These are phyloP conservation scores for Coemansia sp. DNA, from an alignment of 192 early-diverging fungal genomes.

Conservation along the genomic window DNA sequence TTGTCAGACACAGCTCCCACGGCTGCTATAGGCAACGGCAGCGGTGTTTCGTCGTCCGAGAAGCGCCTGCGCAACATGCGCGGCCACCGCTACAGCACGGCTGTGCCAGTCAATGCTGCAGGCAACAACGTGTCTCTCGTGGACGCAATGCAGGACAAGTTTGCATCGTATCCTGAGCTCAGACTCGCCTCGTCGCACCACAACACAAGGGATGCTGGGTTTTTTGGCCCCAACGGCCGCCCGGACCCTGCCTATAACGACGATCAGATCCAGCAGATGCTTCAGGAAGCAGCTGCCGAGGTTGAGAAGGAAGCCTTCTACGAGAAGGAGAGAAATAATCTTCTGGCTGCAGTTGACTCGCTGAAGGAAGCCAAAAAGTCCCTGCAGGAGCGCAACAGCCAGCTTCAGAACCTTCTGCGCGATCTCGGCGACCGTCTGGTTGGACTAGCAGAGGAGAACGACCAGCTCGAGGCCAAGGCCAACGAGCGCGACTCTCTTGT, in stretches of 20 bases:
- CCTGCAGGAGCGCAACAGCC: constrained; percentile 47
- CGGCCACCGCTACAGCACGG: constrained; percentile 37
- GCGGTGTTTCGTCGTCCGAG: constrained; percentile 17
- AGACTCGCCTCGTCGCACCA: constrained; percentile 24
- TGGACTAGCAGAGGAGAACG: constrained; percentile 43
- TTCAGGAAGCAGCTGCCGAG: constrained; percentile 33
- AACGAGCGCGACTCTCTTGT: constrained; percentile 31
- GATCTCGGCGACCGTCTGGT: constrained; percentile 49
- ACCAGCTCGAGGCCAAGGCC: constrained; percentile 34
- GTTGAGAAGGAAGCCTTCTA: constrained; percentile 15
- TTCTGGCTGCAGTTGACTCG: constrained; percentile 13
- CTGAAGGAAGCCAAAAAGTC: constrained; percentile 34
- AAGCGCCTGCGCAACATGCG: constrained; percentile 33
- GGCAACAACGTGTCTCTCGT: neutral
- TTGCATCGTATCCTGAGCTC: constrained; percentile 50
- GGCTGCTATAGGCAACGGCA: neutral
- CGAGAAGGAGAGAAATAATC: constrained; percentile 19
- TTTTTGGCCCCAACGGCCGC: constrained; percentile 4
- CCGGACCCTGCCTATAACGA: constrained; percentile 26
- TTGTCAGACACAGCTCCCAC: neutral
- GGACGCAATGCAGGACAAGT: constrained; percentile 23
- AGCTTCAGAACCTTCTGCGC: constrained; percentile 41
- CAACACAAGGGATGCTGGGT: neutral
- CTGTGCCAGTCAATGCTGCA: constrained; percentile 8
- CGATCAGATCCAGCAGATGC: constrained; percentile 34